Evolutionary conservation across 2,329 filamentous ascomycete genomes (phyloP).

Genomic region (Rutstroemia sp.): DNA sequence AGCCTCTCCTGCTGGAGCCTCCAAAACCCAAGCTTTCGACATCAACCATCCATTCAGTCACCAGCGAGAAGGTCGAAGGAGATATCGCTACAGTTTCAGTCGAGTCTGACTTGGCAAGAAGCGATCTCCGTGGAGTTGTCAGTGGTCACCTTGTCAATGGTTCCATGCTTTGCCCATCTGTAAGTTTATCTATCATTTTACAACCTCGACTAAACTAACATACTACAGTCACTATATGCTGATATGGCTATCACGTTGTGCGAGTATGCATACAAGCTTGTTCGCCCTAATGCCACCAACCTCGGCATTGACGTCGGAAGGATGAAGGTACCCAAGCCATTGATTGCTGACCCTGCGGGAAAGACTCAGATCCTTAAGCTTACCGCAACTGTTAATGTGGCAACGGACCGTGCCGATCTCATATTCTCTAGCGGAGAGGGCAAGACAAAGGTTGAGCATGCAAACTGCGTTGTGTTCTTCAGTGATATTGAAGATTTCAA

Average conservation of each 20-base stretch:
- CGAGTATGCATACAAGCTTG: constrained; percentile 45
- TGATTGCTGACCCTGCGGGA: constrained; percentile 43
- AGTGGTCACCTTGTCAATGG: constrained; percentile 52
- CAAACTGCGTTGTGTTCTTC: constrained; percentile 2
- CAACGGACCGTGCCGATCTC: constrained; percentile 46
- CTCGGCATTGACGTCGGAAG: constrained; percentile 49
- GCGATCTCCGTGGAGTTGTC: constrained; percentile 32
- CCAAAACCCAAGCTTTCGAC: constrained; percentile 42
- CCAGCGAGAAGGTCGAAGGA: constrained; percentile 43
- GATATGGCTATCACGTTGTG: constrained; percentile 52
- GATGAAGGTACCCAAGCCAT: constrained; percentile 62
- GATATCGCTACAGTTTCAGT: constrained; percentile 42
- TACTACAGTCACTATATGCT: constrained; percentile 41
- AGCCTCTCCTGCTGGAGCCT: constrained; percentile 48
- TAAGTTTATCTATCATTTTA: neutral
- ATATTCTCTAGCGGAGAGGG: constrained; percentile 47
- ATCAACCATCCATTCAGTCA: constrained; percentile 32
- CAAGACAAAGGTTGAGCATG: constrained; percentile 5
- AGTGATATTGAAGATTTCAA: constrained; percentile 4
- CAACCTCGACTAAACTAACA: constrained; percentile 12
- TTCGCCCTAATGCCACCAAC: constrained; percentile 29
- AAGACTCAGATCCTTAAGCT: constrained; percentile 39
- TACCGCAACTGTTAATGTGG: constrained; percentile 51
- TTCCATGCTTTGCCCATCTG: constrained; percentile 38
- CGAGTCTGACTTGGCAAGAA: constrained; percentile 45